A percentile compares a stretch with the other conserved stretches of the same genome.
These are phyloP conservation scores for Xylaria sp. DNA, from an alignment of 2,329 filamentous ascomycete species.

Conservation along the genomic window DNA sequence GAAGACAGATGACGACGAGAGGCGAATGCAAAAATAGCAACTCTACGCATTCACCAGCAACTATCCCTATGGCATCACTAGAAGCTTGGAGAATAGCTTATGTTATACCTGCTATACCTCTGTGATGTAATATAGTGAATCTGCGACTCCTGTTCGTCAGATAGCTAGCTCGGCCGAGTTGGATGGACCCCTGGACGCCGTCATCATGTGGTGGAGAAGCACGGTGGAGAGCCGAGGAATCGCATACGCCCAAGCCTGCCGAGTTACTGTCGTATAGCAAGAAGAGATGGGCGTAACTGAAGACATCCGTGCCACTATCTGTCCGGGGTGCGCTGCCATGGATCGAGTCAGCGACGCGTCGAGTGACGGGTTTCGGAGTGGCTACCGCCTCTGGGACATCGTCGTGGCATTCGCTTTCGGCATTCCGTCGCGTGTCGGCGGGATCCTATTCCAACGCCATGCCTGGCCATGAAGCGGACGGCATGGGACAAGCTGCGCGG, in stretches of 20 bases:
- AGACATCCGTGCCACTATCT: constrained; percentile 4
- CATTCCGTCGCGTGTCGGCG: constrained; percentile 7
- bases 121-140: constrained; percentile 12
- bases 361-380: not conserved
- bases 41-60: not conserved
- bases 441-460: constrained; percentile 19
- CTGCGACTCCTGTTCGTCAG: not conserved
- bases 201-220: constrained; percentile 20
- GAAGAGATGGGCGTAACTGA: not conserved
- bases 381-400: not conserved
- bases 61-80: not conserved
- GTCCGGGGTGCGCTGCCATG: not conserved
- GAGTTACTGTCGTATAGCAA: not conserved
- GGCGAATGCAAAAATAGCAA: not conserved
- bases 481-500: not conserved
- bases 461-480: not conserved
- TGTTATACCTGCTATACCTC: constrained; percentile 1
- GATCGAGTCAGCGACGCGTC: not conserved
- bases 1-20: not conserved
- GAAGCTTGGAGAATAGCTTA: constrained; percentile 9
- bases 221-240: constrained; percentile 19
- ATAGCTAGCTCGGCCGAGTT: constrained; percentile 1
- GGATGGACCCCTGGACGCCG: not conserved
- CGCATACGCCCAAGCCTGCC: constrained; percentile 10
- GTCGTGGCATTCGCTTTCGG: constrained; percentile 8